These are phyloP conservation scores for Mortierella sp. DNA, from an alignment of 371 early-diverging fungal species.

Conservation along the genomic window DNA sequence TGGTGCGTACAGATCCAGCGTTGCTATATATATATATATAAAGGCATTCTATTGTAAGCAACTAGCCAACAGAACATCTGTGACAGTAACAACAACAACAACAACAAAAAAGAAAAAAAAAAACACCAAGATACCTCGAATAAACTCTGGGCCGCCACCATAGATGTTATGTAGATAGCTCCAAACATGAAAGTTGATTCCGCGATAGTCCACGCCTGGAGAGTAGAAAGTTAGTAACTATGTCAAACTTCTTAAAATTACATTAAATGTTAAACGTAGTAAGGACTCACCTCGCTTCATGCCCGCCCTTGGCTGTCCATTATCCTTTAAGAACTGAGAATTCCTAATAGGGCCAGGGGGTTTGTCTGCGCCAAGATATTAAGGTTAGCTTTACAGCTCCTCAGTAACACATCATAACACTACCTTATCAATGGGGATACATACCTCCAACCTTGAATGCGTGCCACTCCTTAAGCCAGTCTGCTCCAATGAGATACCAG, in stretches of 20 bases:
- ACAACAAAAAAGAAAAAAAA: too few species aligned
- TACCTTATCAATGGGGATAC: too few species aligned
- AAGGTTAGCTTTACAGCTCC: background rate
- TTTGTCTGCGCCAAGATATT: slow-evolving; percentile 10
- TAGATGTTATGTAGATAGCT: slow-evolving; percentile 40
- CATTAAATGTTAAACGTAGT: background rate
- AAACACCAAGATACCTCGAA: slow-evolving; percentile 26
- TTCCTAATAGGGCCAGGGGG: slow-evolving; percentile 51
- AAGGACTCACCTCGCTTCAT: slow-evolving; percentile 53
- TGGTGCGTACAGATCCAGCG: slow-evolving; percentile 51
- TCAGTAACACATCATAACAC: background rate
- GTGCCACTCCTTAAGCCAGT: slow-evolving; percentile 59
- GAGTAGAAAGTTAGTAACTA: background rate
- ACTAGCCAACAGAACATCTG: background rate
- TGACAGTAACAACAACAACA: background rate
- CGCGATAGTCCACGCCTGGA: slow-evolving; percentile 46
- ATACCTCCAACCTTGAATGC: slow-evolving; percentile 58
- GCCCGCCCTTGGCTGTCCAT: slow-evolving; percentile 53
- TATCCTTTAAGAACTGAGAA: slow-evolving; percentile 55
- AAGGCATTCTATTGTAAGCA: background rate
- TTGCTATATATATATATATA: slow-evolving; percentile 14
- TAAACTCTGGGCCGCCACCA: slow-evolving; percentile 50
- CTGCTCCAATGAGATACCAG: slow-evolving; percentile 58
- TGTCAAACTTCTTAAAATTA: background rate
- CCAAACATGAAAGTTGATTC: slow-evolving; percentile 38